A percentile compares a stretch with the other conserved stretches of the same genome.
Conservation (phyloP, 345 rosid genomes). For the Trapa incisa region DNA sequence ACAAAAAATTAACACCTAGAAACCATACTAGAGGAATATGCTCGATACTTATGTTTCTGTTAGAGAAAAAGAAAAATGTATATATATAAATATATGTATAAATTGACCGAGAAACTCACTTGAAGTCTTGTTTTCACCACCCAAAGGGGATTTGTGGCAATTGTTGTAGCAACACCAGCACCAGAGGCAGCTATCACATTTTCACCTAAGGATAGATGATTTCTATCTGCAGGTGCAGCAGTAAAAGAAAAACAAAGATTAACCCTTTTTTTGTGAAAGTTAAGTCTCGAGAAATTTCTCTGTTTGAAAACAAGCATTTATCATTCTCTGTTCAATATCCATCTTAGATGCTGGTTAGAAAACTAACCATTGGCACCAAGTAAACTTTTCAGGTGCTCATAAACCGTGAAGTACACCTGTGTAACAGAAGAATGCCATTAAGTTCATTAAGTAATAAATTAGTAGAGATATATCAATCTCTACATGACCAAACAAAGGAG, state of each 20-base stretch:
- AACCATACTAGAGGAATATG: background rate
- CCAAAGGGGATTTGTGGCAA: constrained; percentile 83
- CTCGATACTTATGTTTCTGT: background rate
- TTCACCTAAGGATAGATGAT: constrained; percentile 53
- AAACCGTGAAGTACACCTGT: constrained; percentile 77
- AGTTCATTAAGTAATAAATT: background rate
- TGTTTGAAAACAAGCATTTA: background rate
- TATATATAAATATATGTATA: background rate
- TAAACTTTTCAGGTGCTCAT: constrained; percentile 68
- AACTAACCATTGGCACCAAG: constrained; percentile 45
- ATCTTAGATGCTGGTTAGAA: constrained; percentile 2
- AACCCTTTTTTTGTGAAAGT: no score
- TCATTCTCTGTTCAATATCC: background rate
- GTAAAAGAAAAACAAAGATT: background rate
- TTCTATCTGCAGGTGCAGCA: constrained; percentile 24
- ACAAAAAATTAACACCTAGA: background rate
- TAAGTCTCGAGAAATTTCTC: background rate
- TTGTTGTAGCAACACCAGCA: constrained; percentile 77
- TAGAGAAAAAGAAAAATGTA: background rate
- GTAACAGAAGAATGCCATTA: constrained; percentile 6
- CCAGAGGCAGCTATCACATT: constrained; percentile 79
- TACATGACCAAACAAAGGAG: background rate
- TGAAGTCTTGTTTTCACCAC: constrained; percentile 91
- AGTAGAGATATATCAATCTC: background rate
- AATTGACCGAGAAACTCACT: constrained; percentile 18